These are phyloP conservation scores for Leucocoprinus sp. DNA, from an alignment of 768 basidiomycete species.

Conservation along the genomic window DNA sequence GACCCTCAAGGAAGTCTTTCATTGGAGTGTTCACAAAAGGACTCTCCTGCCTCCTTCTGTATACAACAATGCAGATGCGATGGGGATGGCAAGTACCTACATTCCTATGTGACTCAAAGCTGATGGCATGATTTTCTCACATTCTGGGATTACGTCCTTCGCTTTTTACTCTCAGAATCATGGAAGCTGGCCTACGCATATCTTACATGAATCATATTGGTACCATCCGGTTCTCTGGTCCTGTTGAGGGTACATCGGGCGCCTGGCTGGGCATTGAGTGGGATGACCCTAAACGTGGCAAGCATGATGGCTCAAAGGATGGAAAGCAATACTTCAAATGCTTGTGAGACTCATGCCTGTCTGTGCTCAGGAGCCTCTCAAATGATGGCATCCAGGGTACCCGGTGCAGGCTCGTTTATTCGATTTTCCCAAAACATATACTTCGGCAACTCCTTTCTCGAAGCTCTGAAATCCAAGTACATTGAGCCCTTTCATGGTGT, in stretches of 20 bases:
- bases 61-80: no score
- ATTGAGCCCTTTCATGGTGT: constrained; percentile 52
- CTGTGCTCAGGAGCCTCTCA: constrained; percentile 14
- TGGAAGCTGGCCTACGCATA: constrained; percentile 46
- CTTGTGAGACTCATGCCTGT: constrained; percentile 38
- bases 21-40: no score
- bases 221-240: constrained; percentile 63
- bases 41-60: no score
- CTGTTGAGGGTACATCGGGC: constrained; percentile 54
- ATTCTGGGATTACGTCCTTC: no score
- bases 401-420: constrained; percentile 72
- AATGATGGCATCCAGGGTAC: constrained; percentile 32
- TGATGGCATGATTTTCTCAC: no score
- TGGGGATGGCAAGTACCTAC: no score
- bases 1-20: no score
- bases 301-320: constrained; percentile 79
- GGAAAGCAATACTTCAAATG: constrained; percentile 73
- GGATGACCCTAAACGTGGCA: constrained; percentile 81
- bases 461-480: constrained; percentile 74
- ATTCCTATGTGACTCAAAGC: no score
- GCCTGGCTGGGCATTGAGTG: constrained; percentile 97
- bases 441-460: constrained; percentile 64
- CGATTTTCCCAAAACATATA: constrained; percentile 52
- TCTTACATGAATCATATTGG: constrained; percentile 45
- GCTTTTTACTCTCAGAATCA: constrained; percentile 23